Evolutionary conservation across 2,329 filamentous ascomycete species (phyloP).

Genomic region (Ascochyta rabiei): DNA sequence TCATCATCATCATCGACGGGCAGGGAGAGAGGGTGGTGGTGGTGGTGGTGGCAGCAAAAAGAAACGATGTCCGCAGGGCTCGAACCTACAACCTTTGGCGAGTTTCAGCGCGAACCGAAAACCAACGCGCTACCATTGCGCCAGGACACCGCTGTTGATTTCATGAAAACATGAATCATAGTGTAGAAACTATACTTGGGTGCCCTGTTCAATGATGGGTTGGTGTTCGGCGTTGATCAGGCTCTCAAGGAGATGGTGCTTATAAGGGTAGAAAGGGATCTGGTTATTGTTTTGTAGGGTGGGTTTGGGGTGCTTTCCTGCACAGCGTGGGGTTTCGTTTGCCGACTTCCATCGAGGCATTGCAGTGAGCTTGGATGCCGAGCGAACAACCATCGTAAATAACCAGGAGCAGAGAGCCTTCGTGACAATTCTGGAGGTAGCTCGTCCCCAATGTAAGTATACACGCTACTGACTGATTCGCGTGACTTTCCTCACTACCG

Average conservation of each 20-base stretch:
- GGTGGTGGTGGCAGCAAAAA: not conserved
- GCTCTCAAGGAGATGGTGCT: too few relatives aligned
- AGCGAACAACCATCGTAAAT: too few relatives aligned
- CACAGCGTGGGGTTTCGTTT: not conserved
- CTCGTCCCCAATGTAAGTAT: not conserved
- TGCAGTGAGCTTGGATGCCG: not conserved
- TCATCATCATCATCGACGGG: too few relatives aligned
- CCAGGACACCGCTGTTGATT: slow-evolving; percentile 18
- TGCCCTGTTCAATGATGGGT: too few relatives aligned
- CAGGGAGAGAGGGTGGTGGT: not conserved
- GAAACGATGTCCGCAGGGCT: slow-evolving; percentile 19
- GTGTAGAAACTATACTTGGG: too few relatives aligned
- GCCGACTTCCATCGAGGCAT: not conserved
- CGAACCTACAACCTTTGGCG: slow-evolving; percentile 29
- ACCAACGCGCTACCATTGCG: slow-evolving; percentile 31
- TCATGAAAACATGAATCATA: not conserved
- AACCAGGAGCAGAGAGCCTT: too few relatives aligned
- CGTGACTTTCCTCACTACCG: not conserved
- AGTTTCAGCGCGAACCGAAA: slow-evolving; percentile 21
- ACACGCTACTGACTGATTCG: not conserved
- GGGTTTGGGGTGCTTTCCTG: not conserved
- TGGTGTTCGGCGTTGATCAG: too few relatives aligned
- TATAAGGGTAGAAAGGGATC: too few relatives aligned
- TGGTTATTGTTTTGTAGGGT: too few relatives aligned
- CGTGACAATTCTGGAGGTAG: not conserved